Percentiles rank a stretch among this genome's conserved stretches.
Evolutionary conservation across 331 rosid species (phyloP).

Genomic region (Dryas integrifolia): DNA sequence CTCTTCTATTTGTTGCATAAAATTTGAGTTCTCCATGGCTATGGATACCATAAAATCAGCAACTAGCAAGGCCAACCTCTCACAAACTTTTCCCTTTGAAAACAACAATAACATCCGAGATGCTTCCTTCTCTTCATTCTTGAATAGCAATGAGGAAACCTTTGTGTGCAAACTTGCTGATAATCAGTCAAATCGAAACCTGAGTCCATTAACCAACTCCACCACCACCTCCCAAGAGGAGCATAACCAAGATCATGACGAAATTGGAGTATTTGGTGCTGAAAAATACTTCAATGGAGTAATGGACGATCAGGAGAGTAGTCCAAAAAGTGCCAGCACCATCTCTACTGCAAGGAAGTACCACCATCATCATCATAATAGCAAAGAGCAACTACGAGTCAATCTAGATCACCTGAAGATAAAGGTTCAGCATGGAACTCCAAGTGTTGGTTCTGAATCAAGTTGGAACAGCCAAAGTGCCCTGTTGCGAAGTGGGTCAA

Average conservation of each 20-base stretch:
- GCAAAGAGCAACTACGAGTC: constrained; percentile 28
- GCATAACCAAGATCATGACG: constrained; percentile 47
- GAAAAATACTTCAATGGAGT: constrained; percentile 90
- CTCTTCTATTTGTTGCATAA: constrained; percentile 23
- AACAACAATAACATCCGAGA: constrained; percentile 24
- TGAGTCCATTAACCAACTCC: constrained; percentile 20
- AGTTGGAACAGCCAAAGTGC: constrained; percentile 81
- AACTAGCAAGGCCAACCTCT: constrained; percentile 33
- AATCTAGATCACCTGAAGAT: constrained; percentile 23
- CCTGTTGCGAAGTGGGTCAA: constrained; percentile 35
- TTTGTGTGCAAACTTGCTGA: constrained; percentile 29
- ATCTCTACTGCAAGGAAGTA: constrained; percentile 28
- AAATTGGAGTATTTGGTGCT: constrained; percentile 83
- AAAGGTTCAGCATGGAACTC: constrained; percentile 47
- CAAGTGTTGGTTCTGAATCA: constrained; percentile 68
- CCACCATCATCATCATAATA: constrained; percentile 2
- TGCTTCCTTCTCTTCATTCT: constrained; percentile 54
- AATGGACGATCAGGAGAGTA: constrained; percentile 25
- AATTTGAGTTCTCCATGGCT: constrained; percentile 21
- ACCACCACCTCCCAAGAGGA: constrained; percentile 23
- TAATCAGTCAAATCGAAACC: constrained; percentile 29
- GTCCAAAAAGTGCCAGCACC: constrained; percentile 30
- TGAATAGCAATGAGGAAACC: constrained; percentile 29
- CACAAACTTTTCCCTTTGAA: constrained; percentile 32
- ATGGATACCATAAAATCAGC: constrained; percentile 49